Conservation (phyloP, 2,329 filamentous ascomycete genomes). For the Keithomyces neogunnii region DNA sequence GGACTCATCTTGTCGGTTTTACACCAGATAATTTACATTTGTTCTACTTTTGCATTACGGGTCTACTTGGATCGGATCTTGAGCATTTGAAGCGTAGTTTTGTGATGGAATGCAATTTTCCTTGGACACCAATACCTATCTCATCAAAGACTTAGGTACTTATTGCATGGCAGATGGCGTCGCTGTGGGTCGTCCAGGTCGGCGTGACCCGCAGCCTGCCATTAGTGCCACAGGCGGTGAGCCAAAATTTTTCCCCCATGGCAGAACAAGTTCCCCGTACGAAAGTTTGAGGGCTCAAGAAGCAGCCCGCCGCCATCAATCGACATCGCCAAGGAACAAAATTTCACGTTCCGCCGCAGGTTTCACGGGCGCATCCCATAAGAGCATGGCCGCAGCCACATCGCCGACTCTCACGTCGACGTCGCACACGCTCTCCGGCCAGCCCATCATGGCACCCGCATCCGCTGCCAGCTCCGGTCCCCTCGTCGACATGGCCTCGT, state of each 20-base stretch:
- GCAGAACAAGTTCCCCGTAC: slow-evolving; percentile 5
- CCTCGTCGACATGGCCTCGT: slow-evolving; percentile 33
- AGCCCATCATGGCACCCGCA: slow-evolving; percentile 33
- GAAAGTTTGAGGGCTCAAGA: too few species aligned
- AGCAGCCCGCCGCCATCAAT: background rate
- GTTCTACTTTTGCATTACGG: background rate
- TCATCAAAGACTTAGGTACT: too few species aligned
- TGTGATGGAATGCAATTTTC: too few species aligned
- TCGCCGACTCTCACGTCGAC: slow-evolving; percentile 55
- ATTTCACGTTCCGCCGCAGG: background rate
- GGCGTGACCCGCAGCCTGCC: background rate
- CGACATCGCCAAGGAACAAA: background rate
- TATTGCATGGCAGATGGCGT: too few species aligned
- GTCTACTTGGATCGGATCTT: background rate
- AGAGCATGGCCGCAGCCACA: slow-evolving; percentile 31
- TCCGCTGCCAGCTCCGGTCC: slow-evolving; percentile 22
- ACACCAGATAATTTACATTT: too few species aligned
- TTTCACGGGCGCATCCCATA: background rate
- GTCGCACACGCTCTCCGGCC: slow-evolving; percentile 53
- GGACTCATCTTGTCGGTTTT: too few species aligned
- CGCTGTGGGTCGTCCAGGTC: too few species aligned
- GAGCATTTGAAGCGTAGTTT: too few species aligned
- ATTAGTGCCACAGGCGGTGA: slow-evolving; percentile 7
- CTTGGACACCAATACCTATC: too few species aligned
- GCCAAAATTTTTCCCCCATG: slow-evolving; percentile 7